Conservation (phyloP, 257 asterid genomes). For the Leonotis leonurus region DNA sequence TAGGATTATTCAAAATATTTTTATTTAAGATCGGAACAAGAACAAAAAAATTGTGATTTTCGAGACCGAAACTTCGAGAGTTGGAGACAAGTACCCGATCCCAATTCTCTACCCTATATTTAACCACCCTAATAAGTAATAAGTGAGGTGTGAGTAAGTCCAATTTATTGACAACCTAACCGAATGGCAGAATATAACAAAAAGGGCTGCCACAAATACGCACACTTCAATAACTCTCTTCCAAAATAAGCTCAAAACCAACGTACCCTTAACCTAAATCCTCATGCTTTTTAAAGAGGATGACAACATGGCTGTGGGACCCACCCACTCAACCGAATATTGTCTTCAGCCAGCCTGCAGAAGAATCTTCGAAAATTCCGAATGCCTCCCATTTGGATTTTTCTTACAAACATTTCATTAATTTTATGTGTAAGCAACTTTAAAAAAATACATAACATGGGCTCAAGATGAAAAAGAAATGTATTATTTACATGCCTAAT, state of each 20-base stretch:
- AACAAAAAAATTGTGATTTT: too few species aligned
- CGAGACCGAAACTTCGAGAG: too few species aligned
- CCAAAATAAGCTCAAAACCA: background rate
- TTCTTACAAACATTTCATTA: too few species aligned
- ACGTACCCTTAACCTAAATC: background rate
- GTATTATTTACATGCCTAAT: background rate
- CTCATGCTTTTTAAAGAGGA: background rate
- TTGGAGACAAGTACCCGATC: too few species aligned
- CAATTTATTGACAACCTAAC: too few species aligned
- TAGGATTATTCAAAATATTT: too few species aligned
- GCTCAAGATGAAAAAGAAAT: background rate
- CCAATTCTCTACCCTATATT: too few species aligned
- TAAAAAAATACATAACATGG: background rate
- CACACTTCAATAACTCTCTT: background rate
- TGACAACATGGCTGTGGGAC: conserved; percentile 2
- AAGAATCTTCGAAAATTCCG: conserved; percentile 9
- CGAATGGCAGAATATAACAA: too few species aligned
- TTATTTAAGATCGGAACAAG: too few species aligned
- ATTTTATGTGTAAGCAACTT: too few species aligned
- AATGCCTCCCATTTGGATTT: background rate
- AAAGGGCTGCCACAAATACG: background rate
- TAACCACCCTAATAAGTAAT: too few species aligned
- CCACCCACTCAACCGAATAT: background rate
- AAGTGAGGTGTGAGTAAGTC: too few species aligned
- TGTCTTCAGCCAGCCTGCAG: background rate